Conservation (phyloP, 1,139 yeast genomes). For the Hansenula lynferdii region DNA sequence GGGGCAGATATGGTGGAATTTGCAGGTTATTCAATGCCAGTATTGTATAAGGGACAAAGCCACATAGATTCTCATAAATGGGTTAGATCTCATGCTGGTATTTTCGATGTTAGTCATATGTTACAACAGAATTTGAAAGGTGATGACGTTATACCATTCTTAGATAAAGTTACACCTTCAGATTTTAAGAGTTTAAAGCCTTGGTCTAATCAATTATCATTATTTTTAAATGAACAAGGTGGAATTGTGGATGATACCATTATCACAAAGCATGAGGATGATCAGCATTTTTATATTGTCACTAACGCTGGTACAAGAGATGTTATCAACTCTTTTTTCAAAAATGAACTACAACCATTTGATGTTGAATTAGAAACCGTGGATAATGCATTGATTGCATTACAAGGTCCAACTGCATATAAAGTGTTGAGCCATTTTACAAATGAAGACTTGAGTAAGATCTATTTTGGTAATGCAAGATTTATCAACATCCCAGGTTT, state of each 20-base stretch:
- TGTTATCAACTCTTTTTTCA: slow-evolving; percentile 66
- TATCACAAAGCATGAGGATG: slow-evolving; percentile 77
- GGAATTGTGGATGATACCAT: slow-evolving; percentile 89
- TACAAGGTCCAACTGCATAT: slow-evolving; percentile 88
- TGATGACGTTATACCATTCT: slow-evolving; percentile 56
- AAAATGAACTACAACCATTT: slow-evolving; percentile 41
- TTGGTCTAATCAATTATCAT: slow-evolving; percentile 70
- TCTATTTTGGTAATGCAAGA: slow-evolving; percentile 74
- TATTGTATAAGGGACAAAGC: slow-evolving; percentile 71
- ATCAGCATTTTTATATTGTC: slow-evolving; percentile 72
- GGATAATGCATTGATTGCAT: slow-evolving; percentile 76
- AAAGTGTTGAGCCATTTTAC: slow-evolving; percentile 62
- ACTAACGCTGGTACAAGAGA: slow-evolving; percentile 95
- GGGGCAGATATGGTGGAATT: slow-evolving; percentile 94
- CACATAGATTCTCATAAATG: slow-evolving; percentile 93
- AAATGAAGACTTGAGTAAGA: slow-evolving; percentile 46
- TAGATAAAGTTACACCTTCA: slow-evolving; percentile 82
- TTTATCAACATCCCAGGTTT: slow-evolving; percentile 39
- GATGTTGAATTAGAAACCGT: slow-evolving; percentile 58
- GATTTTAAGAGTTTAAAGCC: slow-evolving; percentile 56
- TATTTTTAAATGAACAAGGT: slow-evolving; percentile 74
- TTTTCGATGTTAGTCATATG: slow-evolving; percentile 97
- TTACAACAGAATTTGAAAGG: slow-evolving; percentile 81
- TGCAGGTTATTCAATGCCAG: slow-evolving; percentile 96
- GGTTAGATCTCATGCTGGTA: slow-evolving; percentile 85